phyloP scores from a whole-genome alignment of 495 filamentous ascomycete species.

The Tuber magnatum region DNA sequence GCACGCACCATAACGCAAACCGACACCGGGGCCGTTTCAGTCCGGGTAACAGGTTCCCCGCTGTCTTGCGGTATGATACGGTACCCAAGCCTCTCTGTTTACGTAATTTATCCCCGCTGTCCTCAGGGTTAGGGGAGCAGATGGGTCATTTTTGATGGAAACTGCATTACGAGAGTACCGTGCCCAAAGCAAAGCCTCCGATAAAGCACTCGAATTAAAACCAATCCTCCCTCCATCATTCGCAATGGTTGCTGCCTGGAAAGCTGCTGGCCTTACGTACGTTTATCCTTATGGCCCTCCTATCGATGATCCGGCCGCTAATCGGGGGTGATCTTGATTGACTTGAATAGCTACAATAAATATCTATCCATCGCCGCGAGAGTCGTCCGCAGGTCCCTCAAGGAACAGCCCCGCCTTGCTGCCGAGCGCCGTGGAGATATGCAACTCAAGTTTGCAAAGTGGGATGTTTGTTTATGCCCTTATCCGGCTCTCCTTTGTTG shows the following conservation, averaged over 20 bases:
- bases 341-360: slow-evolving; percentile 67
- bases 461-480: slow-evolving; percentile 58
- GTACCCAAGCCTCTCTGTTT: not conserved
- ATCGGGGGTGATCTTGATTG: slow-evolving; percentile 15
- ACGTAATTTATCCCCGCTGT: not conserved
- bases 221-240: slow-evolving; percentile 32
- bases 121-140: slow-evolving; percentile 28
- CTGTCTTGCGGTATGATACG: not conserved
- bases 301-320: slow-evolving; percentile 15
- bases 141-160: slow-evolving; percentile 1
- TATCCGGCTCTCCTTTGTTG: slow-evolving; percentile 6
- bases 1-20: not conserved
- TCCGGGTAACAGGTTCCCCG: not conserved
- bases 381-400: slow-evolving; percentile 82
- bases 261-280: slow-evolving; percentile 93
- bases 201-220: slow-evolving; percentile 27
- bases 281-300: slow-evolving; percentile 34
- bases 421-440: slow-evolving; percentile 86
- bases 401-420: slow-evolving; percentile 76
- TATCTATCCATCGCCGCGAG: slow-evolving; percentile 70
- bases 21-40: not conserved
- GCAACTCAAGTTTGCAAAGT: slow-evolving; percentile 91
- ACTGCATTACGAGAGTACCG: slow-evolving; percentile 17
- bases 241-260: slow-evolving; percentile 98
- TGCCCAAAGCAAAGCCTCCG: slow-evolving; percentile 21